Conservation (phyloP, 192 early-diverging fungal genomes). For the Chytriomyces sp. region DNA sequence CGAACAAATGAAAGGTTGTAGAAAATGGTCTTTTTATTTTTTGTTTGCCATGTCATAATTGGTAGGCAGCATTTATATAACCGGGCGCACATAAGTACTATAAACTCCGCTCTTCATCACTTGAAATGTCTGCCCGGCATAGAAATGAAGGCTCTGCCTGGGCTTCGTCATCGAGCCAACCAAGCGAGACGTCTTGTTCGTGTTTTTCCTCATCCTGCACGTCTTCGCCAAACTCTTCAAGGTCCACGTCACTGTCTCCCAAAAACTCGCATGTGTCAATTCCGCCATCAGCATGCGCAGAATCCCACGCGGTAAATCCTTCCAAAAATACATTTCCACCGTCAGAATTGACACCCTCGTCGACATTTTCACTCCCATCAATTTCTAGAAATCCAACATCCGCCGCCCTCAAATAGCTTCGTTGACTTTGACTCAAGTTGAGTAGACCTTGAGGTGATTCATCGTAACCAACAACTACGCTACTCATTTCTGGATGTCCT, state of each 20-base stretch:
- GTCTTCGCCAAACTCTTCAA: not conserved
- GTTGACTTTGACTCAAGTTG: too few relatives aligned
- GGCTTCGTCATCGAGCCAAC: constrained; percentile 2
- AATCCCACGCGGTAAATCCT: not conserved
- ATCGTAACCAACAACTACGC: not conserved
- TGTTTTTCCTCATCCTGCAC: too few relatives aligned
- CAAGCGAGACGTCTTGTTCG: not conserved
- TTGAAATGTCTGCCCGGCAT: not conserved
- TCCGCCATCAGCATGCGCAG: not conserved
- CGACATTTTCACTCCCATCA: not conserved
- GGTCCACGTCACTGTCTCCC: not conserved
- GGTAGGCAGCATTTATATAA: not conserved
- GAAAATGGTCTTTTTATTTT: not conserved
- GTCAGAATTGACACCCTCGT: not conserved
- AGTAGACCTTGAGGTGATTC: too few relatives aligned
- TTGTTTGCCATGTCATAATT: not conserved
- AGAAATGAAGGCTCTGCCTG: not conserved
- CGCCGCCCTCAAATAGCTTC: too few relatives aligned
- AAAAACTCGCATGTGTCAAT: not conserved
- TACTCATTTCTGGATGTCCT: constrained; percentile 18
- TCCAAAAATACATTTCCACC: not conserved
- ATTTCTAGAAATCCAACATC: too few relatives aligned
- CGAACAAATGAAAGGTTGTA: not conserved
- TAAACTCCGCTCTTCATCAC: not conserved
- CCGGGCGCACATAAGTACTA: not conserved